These are phyloP conservation scores for Venturia asperata DNA, from an alignment of 2,329 filamentous ascomycete species.

Conservation along the genomic window DNA sequence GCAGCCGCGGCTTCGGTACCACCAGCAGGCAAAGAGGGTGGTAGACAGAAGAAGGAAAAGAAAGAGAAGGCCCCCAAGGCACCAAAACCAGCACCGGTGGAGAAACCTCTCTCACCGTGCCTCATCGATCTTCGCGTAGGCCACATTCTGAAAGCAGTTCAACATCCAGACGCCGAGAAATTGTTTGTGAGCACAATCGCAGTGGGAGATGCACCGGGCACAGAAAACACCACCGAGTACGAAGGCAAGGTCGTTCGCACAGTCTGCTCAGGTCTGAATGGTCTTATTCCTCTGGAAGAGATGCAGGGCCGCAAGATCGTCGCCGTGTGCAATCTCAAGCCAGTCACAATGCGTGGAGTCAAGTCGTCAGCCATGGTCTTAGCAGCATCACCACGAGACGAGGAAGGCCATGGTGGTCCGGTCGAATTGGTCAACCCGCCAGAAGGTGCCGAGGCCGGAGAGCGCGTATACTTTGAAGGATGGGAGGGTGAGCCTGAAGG, in stretches of 20 bases:
- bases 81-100: conserved; percentile 51
- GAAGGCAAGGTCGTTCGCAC: conserved; percentile 89
- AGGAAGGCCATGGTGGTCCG: conserved; percentile 80
- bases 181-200: conserved; percentile 94
- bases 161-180: conserved; percentile 94
- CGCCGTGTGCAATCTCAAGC: conserved; percentile 95
- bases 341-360: conserved; percentile 95
- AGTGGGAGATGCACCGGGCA: conserved; percentile 78
- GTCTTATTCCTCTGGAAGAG: conserved; percentile 82
- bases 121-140: conserved; percentile 94
- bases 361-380: conserved; percentile 84
- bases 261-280: conserved; percentile 94
- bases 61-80: conserved; percentile 80
- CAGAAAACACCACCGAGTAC: conserved; percentile 83
- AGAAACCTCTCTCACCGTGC: conserved; percentile 71
- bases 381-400: conserved; percentile 76
- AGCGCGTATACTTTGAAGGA: conserved; percentile 87
- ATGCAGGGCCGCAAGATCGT: conserved; percentile 97
- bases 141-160: conserved; percentile 91
- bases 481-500: conserved; percentile 91
- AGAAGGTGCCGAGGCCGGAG: conserved; percentile 68
- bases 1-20: conserved; percentile 27
- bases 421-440: conserved; percentile 90
- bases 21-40: conserved; percentile 36
- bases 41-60: conserved; percentile 73